Evolutionary conservation across 1,139 yeast genomes (phyloP), one percentile per base, ranked within the genome.

Genomic region (Magnusiomyces paraingens): DNA sequence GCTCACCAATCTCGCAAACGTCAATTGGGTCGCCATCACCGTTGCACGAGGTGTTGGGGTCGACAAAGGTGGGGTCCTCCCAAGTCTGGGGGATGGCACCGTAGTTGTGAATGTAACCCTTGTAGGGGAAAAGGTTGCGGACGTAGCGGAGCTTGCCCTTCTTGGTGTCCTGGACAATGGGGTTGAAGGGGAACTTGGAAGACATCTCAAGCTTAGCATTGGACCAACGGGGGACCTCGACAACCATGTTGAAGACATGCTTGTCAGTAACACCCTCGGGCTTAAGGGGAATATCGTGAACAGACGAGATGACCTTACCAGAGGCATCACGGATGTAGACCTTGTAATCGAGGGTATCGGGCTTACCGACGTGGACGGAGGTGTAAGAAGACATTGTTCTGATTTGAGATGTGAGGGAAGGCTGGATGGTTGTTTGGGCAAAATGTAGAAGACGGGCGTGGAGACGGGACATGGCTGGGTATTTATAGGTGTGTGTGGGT

Each of bases 41-140:
- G 61, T 71, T 80, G 18, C 59, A 57, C 48, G 61, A 61, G 6
- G 94, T 84, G 68, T 84, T 93, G 59, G 87, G 84, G 56, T 64
- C 61, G 35, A 57, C 52, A 73, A 84, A 86, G 62, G 81, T 81
- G 56, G 94, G 94, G 66, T 89, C 95, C 72, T 89, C 96, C 96
- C 96, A 89, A 36, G 96, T 89, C 72, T 88, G 96, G 53, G 96
- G 95, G 75, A 89, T 82, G 35, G 96, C 95, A 65, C 96, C 96
- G 67, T 89, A 89, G 76, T 88, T 89, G 74, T 86, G 95, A 61
- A 88, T 85, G 73, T 88, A 88, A 57, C 96, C 96, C 66, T 86
- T 89, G 72, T 82, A 86, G 43, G 96, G 96, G 80, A 87, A 89
- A 65, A 89, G 79, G 75, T 89, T 89, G 72, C 88, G 79, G 46